phyloP scores from a whole-genome alignment of 331 rosid species.

The Prunus yedoensis region DNA sequence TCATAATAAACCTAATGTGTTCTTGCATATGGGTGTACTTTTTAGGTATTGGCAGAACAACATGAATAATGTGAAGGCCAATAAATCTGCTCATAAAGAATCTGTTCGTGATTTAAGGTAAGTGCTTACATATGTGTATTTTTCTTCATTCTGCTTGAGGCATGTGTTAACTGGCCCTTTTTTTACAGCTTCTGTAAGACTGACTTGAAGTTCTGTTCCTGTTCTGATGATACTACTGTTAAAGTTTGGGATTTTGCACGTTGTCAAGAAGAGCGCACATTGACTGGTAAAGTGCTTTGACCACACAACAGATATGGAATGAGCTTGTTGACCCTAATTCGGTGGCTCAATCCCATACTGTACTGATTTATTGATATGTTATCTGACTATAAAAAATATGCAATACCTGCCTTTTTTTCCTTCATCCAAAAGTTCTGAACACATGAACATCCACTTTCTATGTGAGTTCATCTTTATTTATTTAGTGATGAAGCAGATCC shows the following conservation, averaged over 20 bases:
- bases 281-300: slow-evolving; percentile 93
- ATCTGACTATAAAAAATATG: background rate
- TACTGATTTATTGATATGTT: background rate
- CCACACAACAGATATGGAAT: slow-evolving; percentile 23
- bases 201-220: slow-evolving; percentile 96
- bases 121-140: background rate
- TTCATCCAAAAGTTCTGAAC: background rate
- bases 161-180: slow-evolving; percentile 26
- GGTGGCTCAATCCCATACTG: background rate
- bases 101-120: slow-evolving; percentile 97
- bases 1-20: background rate
- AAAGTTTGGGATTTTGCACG: slow-evolving; percentile 99
- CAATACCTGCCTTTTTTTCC: background rate
- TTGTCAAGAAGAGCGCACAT: slow-evolving; percentile 94
- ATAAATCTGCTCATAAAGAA: slow-evolving; percentile 98
- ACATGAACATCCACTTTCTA: background rate
- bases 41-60: slow-evolving; percentile 98
- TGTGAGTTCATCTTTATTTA: background rate
- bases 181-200: slow-evolving; percentile 91
- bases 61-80: slow-evolving; percentile 98
- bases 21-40: slow-evolving; percentile 18
- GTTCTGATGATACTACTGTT: slow-evolving; percentile 95
- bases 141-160: slow-evolving; percentile 17
- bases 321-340: slow-evolving; percentile 5
- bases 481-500: background rate